Base-by-base conservation (phyloP, 495 filamentous ascomycete species). In the Penicillium goetzii region DNA sequence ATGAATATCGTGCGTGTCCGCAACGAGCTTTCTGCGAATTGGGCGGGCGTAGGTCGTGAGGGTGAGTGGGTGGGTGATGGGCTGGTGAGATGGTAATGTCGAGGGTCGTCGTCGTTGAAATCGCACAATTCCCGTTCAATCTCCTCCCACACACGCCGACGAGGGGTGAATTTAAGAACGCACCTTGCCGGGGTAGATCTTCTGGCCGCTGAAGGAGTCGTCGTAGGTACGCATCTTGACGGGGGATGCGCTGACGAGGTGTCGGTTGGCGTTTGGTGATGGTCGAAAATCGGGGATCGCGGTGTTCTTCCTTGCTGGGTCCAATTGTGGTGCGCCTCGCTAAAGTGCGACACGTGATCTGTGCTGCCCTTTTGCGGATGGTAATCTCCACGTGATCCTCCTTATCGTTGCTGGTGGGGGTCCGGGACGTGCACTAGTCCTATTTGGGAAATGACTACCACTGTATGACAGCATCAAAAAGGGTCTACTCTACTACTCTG, bases 171-270 rank as follows among this genome's bases (percentile, higher is more conserved):
- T 32, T 51, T 47, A 52, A 64, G 62, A 72, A 81, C 89, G 82
- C 89, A 97, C 93, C 93, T 97, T 97, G 81, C 93, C 93, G 76
- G 93, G 93, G 88, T 97, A 97, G 84, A 97, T 97, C 88, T 90
- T 93, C 86, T 93, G 89, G 79, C 93, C 93, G 84, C 89, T 92
- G 89, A 97, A 97, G 75, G 89, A 87, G 83, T 97, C 93, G 86
- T 97, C 92, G 92, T 96, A 97, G 82, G 92, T 96, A 86, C 92
- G 89, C 92, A 96, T 96, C 79, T 82, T 92, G 88, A 84, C 83
- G 84, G 84, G 77, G 66, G 72, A 82, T 82, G 80, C 78, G 78
- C 75, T 73, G 76, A 77, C 76, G 76, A 73, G 72, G 74, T 78
- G 72, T 77, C 75, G 76, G 70, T 81, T 81, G 77, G 76, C 78